Conservation (phyloP, 345 rosid species). For the Pistacia atlantica region DNA sequence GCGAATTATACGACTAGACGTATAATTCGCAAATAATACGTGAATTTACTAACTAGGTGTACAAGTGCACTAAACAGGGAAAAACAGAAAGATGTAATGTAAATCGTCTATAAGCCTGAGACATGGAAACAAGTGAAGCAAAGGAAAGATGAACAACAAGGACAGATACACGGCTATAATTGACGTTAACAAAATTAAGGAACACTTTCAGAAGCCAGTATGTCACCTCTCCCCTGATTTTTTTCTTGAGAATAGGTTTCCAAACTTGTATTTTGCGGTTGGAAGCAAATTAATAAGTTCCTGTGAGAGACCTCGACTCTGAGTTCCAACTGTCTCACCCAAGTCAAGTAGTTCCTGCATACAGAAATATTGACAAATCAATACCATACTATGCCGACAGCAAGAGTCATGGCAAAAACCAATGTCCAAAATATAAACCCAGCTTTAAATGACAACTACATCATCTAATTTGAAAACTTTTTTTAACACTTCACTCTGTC, state of each 20-base stretch:
- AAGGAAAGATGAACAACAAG: neutral
- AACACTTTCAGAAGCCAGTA: slow-evolving; percentile 11
- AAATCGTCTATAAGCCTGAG: neutral
- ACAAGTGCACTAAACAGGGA: neutral
- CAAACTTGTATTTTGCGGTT: slow-evolving; percentile 59
- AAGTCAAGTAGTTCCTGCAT: slow-evolving; percentile 68
- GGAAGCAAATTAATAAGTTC: slow-evolving; percentile 67
- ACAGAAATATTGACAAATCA: slow-evolving; percentile 9
- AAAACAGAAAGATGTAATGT: neutral
- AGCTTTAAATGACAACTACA: neutral
- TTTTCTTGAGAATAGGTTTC: slow-evolving; percentile 55
- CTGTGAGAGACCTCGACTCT: slow-evolving; percentile 61
- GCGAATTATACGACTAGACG: too few species aligned
- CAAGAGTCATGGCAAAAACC: neutral
- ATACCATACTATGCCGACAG: neutral
- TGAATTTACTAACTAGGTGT: neutral
- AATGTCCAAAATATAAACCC: slow-evolving; percentile 2
- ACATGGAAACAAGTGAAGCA: slow-evolving; percentile 1
- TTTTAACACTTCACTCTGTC: neutral
- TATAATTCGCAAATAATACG: too few species aligned
- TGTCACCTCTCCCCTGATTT: slow-evolving; percentile 58
- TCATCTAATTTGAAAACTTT: neutral
- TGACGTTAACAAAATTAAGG: neutral
- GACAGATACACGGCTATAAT: neutral
- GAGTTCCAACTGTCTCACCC: slow-evolving; percentile 70